Conservation (phyloP, 495 filamentous ascomycete species). For the Clavariopsis aquatica region DNA sequence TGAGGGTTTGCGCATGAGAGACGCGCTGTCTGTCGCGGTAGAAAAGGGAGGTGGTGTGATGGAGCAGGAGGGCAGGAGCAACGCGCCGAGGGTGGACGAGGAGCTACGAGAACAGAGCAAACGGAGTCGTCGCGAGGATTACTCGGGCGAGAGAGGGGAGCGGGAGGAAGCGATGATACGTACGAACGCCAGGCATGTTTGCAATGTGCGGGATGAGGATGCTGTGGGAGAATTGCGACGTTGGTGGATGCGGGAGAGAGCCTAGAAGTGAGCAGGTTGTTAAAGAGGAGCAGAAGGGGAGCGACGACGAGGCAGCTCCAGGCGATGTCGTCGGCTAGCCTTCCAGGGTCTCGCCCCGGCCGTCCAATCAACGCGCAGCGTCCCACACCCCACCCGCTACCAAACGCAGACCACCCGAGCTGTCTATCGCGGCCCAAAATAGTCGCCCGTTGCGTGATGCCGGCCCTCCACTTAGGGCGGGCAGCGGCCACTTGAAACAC, state of each 20-base stretch:
- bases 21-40: background rate
- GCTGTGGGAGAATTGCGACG: slow-evolving; percentile 8
- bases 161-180: slow-evolving; percentile 11
- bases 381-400: slow-evolving; percentile 4
- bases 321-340: slow-evolving; percentile 4
- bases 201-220: slow-evolving; percentile 2
- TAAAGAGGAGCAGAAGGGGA: background rate
- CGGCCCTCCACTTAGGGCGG: background rate
- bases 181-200: slow-evolving; percentile 43
- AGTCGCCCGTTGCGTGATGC: slow-evolving; percentile 12
- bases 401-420: background rate
- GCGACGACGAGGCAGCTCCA: slow-evolving; percentile 16
- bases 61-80: background rate
- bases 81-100: background rate
- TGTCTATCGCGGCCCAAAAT: slow-evolving; percentile 23
- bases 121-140: background rate
- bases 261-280: background rate
- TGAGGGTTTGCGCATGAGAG: background rate
- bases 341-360: background rate
- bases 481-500: too few relatives aligned
- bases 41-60: background rate
- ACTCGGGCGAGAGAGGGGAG: background rate
- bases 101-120: background rate
- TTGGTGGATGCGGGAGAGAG: too few relatives aligned
- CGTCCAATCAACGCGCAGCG: slow-evolving; percentile 5